Evolutionary conservation across 108 stramenopile genomes (phyloP).

Genomic region (Parmales sp.): DNA sequence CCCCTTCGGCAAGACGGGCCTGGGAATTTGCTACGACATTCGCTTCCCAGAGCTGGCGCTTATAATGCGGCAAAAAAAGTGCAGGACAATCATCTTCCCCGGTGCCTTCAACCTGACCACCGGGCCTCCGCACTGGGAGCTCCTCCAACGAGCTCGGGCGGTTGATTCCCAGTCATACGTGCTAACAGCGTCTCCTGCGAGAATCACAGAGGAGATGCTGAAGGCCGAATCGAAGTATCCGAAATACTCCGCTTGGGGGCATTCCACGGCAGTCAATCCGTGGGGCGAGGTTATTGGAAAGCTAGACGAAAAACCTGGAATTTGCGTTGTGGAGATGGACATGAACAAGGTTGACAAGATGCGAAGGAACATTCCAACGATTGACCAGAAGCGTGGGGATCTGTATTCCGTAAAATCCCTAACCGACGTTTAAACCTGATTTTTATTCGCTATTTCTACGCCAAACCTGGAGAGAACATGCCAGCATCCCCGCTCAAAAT

Average conservation of each 20-base stretch:
- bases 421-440: too few species aligned
- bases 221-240: conserved; percentile 35
- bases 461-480: too few species aligned
- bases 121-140: conserved; percentile 97
- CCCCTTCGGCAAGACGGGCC: conserved; percentile 83
- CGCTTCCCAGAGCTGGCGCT: conserved; percentile 95
- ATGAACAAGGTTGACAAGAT: conserved; percentile 61
- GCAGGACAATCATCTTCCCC: conserved; percentile 73
- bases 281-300: conserved; percentile 94
- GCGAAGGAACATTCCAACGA: conserved; percentile 64
- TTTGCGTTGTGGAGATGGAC: conserved; percentile 89
- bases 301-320: conserved; percentile 62
- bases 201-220: conserved; percentile 38
- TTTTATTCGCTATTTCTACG: too few species aligned
- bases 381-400: conserved; percentile 56
- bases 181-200: conserved; percentile 84
- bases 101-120: conserved; percentile 98
- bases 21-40: conserved; percentile 99
- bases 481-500: too few species aligned
- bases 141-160: conserved; percentile 91
- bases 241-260: conserved; percentile 98
- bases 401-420: conserved; percentile 55
- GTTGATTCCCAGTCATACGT: conserved; percentile 95
- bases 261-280: conserved; percentile 85
- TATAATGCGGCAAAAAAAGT: conserved; percentile 57